Base-by-base conservation (phyloP, 1,284 basidiomycete species). In the Trametes polyzona region DNA sequence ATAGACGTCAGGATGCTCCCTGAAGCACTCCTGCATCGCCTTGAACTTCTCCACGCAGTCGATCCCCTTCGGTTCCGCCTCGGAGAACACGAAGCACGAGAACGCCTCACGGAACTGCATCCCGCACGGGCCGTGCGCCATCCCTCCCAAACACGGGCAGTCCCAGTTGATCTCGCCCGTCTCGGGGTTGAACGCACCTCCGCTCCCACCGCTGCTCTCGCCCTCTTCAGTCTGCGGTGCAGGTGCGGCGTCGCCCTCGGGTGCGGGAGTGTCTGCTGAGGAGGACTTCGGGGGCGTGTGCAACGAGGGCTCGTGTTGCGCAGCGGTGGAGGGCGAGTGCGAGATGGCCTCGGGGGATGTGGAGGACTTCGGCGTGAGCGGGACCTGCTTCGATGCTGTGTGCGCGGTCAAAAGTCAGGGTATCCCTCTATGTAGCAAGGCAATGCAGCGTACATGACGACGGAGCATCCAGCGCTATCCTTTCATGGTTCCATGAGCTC, bases 101-200 rank as follows among this genome's bases (percentile, higher is more conserved):
- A 99, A 99, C 0, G 97, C 96, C 60, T 90, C 91, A 66, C 93
- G 90, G 81, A 99, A 99, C 68, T 98, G 83, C 62, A 86, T 82
- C 11, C 96, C 96, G 70, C 96, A 99, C 2, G 96, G 95, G 6
- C 97, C 97, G 69, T 98, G 83, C 2, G 97, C 96, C 97, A 99
- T 98, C 53, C 96, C 97, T 24, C 96, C 96, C 11, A 99, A 86
- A 73, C 96, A 99, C 1, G 95, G 93, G 72, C 95, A 98, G 72
- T 96, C 95, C 95, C 95, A 98, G 78, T 98, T 98, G 70, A 98
- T 96, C 80, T 97, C 94, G 47, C 96, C 96, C 0, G 96, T 99
- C 64, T 87, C 93, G 19, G 96, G 95, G 76, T 99, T 92, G 81
- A 78, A 92, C 16, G 89, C 89, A 55, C 84, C 48, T 12, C 48